Conservation (phyloP, 352 stramenopile genomes). For the Phytophthora pinifolia region DNA sequence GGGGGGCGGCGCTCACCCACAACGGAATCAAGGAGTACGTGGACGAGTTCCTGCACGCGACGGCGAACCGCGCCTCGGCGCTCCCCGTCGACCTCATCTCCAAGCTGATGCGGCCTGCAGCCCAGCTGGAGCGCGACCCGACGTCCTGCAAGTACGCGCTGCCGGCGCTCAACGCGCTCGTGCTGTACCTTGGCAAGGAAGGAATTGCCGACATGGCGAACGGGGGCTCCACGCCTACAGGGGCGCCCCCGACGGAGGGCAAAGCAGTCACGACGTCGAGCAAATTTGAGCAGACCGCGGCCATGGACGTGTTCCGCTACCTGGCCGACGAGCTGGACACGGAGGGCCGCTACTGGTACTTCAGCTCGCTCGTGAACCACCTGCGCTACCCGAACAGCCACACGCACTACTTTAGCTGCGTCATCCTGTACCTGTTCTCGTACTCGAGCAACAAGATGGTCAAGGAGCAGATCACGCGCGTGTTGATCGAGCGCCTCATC, state of each 20-base stretch:
- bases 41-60: constrained; percentile 94
- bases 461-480: constrained; percentile 98
- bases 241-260: constrained; percentile 30
- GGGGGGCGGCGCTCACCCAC: constrained; percentile 90
- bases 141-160: constrained; percentile 87
- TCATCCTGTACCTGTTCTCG: constrained; percentile 99
- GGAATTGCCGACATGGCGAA: constrained; percentile 82
- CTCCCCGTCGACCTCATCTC: constrained; percentile 79
- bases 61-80: constrained; percentile 87
- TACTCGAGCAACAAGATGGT: constrained; percentile 96
- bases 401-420: constrained; percentile 99
- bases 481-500: constrained; percentile 99
- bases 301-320: constrained; percentile 95
- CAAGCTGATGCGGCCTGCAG: constrained; percentile 66
- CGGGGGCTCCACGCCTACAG: constrained; percentile 21
- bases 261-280: constrained; percentile 46
- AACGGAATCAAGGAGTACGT: constrained; percentile 93
- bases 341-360: constrained; percentile 96
- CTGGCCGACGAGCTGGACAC: constrained; percentile 96
- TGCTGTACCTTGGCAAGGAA: constrained; percentile 87
- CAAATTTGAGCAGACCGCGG: constrained; percentile 86
- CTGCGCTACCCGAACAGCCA: constrained; percentile 99
- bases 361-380: constrained; percentile 99
- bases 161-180: constrained; percentile 92
- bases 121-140: constrained; percentile 69